Conservation (phyloP, 2,329 filamentous ascomycete species). For the Lachnum nothofagi region DNA sequence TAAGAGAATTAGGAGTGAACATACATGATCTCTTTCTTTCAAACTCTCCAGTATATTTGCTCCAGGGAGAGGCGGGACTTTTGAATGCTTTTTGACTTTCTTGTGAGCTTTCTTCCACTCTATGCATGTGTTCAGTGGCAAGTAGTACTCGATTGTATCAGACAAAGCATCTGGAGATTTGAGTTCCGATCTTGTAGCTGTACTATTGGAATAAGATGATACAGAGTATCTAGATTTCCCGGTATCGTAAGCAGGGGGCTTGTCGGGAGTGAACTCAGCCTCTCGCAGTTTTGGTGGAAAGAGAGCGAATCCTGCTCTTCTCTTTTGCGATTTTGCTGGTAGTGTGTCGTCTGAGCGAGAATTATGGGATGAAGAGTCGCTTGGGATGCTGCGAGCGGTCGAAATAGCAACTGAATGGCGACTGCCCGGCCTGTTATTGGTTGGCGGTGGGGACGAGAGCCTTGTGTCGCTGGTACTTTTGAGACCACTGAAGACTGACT, state of each 20-base stretch:
- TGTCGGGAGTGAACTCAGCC: background rate
- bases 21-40: slow-evolving; percentile 29
- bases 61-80: slow-evolving; percentile 20
- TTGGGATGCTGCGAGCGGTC: slow-evolving; percentile 1
- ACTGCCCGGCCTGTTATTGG: background rate
- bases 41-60: slow-evolving; percentile 17
- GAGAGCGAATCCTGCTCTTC: slow-evolving; percentile 12
- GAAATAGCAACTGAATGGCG: slow-evolving; percentile 5
- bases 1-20: slow-evolving; percentile 1
- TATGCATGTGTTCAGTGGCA: slow-evolving; percentile 22
- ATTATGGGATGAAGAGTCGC: background rate
- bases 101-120: slow-evolving; percentile 25
- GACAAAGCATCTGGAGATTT: background rate
- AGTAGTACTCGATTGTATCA: slow-evolving; percentile 11
- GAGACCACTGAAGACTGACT: background rate
- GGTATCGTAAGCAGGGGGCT: background rate
- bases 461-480: background rate
- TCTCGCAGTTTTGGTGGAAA: slow-evolving; percentile 8
- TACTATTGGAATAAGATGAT: background rate
- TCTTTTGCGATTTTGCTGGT: slow-evolving; percentile 11
- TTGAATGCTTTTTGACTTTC: slow-evolving; percentile 20
- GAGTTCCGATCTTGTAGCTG: background rate
- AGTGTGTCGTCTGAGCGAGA: background rate
- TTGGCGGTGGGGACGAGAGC: background rate
- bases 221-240: background rate